Base-by-base conservation (phyloP, 345 rosid species). In the Crucihimalaya himalaica region DNA sequence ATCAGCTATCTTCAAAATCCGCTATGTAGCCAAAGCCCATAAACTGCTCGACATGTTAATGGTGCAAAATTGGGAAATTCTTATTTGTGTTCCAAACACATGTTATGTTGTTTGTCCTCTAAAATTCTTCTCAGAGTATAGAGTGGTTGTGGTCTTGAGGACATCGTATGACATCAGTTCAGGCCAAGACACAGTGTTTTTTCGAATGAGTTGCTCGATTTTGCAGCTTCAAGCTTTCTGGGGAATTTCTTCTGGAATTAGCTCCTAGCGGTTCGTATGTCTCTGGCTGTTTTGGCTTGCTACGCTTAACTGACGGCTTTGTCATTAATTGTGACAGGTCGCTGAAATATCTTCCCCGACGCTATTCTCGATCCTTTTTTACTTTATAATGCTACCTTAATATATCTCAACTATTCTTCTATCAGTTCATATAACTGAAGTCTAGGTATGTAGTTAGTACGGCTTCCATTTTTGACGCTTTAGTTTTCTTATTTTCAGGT, bases 231-330 rank as follows among this genome's bases (percentile, higher is more conserved):
- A 72, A 84, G 81, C 85, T 83, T 32, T 66, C 55, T 75, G 81
- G 90, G 92, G 83, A 88, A 85, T 86, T 77, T 79, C 93, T 64
- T 83, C 93, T 79, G 87, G 87, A 76, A 68, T 68, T 43, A 69
- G 79, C 87, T 79, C 70, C 63, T 81, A 81, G 77, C 87, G 99
- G 98, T 95, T 92, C 91, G 99, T 95, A 86, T 88, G 87, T 83
- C 89, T 89, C 90, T 92, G 79, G 82, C 96, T 95, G 91, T 84
- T 77, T 86, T 83, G 81, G 78, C 78, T 79, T 84, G 74, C 63
- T 70, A 62, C 66, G 65, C 79, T 75, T 78, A 46, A 56, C 96
- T 95, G 84, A 94, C 88, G 63, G 75, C 75, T 85, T 81, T 84
- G 73, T 83, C 81, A 80, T 70, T 56, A 25, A 67, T 72, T 84